A percentile compares a stretch with the other conserved stretches of the same genome.
These are phyloP conservation scores for Soucietia sequanensis DNA, from an alignment of 805 yeast species.

Conservation along the genomic window DNA sequence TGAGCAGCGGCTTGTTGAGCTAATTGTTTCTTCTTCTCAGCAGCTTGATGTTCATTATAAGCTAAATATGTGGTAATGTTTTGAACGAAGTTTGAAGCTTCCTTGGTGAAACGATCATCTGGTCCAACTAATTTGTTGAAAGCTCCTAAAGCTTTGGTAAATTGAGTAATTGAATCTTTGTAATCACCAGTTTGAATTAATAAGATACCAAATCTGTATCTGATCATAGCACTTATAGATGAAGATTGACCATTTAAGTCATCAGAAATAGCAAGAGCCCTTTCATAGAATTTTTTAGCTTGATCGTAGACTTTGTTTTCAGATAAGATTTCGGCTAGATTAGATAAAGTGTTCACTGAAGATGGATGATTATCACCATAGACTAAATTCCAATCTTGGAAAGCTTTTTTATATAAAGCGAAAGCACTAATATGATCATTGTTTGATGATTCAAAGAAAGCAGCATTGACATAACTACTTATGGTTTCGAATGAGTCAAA, in stretches of 20 bases:
- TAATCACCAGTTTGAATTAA: conserved; percentile 52
- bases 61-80: conserved; percentile 53
- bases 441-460: conserved; percentile 63
- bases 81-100: conserved; percentile 62
- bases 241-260: conserved; percentile 56
- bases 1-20: conserved; percentile 23
- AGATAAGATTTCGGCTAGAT: conserved; percentile 60
- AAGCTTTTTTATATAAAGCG: conserved; percentile 57
- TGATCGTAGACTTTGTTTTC: conserved; percentile 43
- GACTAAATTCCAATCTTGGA: conserved; percentile 56
- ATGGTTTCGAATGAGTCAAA: conserved; percentile 76
- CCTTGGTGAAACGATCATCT: conserved; percentile 64
- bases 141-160: conserved; percentile 53
- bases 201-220: conserved; percentile 55
- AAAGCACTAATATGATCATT: conserved; percentile 61
- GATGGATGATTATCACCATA: conserved; percentile 71
- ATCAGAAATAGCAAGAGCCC: conserved; percentile 51
- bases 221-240: conserved; percentile 61
- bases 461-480: conserved; percentile 70
- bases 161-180: conserved; percentile 54
- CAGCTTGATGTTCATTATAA: conserved; percentile 39
- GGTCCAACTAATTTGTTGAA: conserved; percentile 64
- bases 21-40: conserved; percentile 25
- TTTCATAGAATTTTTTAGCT: conserved; percentile 52
- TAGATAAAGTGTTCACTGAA: conserved; percentile 57